These are phyloP conservation scores for Primulina tabacum DNA, from an alignment of 257 asterid genomes.

Conservation along the genomic window DNA sequence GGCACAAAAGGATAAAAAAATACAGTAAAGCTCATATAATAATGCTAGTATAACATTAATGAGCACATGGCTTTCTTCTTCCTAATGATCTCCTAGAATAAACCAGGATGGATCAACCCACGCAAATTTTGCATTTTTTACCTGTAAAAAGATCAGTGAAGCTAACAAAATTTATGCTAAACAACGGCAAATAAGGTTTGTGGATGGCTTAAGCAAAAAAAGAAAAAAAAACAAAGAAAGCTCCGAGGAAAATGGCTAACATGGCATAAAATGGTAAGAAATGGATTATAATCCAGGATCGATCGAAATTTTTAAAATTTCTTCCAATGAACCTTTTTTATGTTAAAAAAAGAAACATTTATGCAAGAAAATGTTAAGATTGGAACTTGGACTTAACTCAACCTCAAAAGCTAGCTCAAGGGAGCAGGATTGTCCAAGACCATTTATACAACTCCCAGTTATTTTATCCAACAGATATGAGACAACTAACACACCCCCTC, in stretches of 20 bases:
- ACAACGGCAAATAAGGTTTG: slow-evolving; percentile 8
- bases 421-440: too few species aligned
- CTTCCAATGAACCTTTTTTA: neutral
- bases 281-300: neutral
- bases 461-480: too few species aligned
- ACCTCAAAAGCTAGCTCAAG: too few species aligned
- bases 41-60: neutral
- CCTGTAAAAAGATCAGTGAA: slow-evolving; percentile 12
- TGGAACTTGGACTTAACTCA: too few species aligned
- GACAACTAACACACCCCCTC: too few species aligned
- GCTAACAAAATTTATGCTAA: neutral
- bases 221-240: neutral
- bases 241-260: neutral
- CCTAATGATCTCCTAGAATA: neutral
- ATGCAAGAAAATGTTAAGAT: too few species aligned
- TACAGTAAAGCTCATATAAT: neutral
- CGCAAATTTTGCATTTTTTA: slow-evolving; percentile 36
- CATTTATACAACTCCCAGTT: too few species aligned
- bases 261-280: neutral
- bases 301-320: neutral
- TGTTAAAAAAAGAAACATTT: neutral
- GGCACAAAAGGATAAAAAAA: neutral
- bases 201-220: neutral
- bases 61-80: neutral
- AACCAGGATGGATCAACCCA: neutral